Evolutionary conservation across 345 rosid genomes (phyloP).

Genomic region (Punica granatum): DNA sequence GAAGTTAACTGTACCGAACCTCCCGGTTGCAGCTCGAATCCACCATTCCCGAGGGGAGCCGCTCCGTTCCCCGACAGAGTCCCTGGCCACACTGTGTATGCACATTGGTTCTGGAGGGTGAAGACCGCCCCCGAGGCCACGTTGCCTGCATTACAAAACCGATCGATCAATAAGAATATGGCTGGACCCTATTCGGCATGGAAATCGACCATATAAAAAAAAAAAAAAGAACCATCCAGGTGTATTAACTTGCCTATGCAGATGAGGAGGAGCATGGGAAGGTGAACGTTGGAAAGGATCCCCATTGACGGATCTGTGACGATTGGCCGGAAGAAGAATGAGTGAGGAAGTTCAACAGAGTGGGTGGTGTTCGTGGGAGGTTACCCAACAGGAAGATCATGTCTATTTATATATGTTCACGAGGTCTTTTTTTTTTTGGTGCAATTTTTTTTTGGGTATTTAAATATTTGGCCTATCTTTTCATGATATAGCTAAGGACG

Average conservation of each 20-base stretch:
- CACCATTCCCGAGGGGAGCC: slow-evolving; percentile 60
- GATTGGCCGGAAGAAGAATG: too few relatives aligned
- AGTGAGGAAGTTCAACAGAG: not conserved
- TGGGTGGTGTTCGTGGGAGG: not conserved
- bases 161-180: not conserved
- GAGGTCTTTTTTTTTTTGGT: not conserved
- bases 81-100: slow-evolving; percentile 81
- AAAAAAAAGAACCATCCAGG: too few relatives aligned
- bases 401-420: not conserved
- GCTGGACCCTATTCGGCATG: not conserved
- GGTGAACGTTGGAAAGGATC: not conserved
- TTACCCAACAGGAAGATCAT: not conserved
- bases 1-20: slow-evolving; percentile 45
- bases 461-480: not conserved
- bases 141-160: slow-evolving; percentile 16
- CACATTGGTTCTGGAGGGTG: slow-evolving; percentile 65
- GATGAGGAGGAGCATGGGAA: not conserved
- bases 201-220: too few relatives aligned
- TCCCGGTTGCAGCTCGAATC: slow-evolving; percentile 47
- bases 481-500: not conserved
- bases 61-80: slow-evolving; percentile 60
- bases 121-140: slow-evolving; percentile 45
- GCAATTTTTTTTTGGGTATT: not conserved
- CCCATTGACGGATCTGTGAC: not conserved
- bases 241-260: not conserved